Percentiles rank a stretch among this genome's conserved stretches.
Evolutionary conservation across 2,329 filamentous ascomycete genomes (phyloP).

Genomic region (Aspergillus intermedius): DNA sequence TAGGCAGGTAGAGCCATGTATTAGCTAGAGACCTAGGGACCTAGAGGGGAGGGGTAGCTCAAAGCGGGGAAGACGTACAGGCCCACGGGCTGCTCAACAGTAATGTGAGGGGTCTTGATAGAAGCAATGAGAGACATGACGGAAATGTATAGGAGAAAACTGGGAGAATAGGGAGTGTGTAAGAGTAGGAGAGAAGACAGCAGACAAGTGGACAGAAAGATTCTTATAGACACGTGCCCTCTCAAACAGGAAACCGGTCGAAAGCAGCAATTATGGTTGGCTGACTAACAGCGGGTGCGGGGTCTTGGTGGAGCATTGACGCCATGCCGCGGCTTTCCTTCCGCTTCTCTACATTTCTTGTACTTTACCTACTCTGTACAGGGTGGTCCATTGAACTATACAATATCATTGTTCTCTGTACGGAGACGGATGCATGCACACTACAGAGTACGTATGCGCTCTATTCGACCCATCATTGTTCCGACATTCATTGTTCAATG

Average conservation of each 20-base stretch:
- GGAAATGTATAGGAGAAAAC: background rate
- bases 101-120: conserved; percentile 30
- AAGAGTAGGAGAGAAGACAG: background rate
- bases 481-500: too few species aligned
- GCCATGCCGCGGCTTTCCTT: too few species aligned
- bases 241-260: background rate
- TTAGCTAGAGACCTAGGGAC: background rate
- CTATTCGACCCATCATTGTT: too few species aligned
- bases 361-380: too few species aligned
- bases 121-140: conserved; percentile 30
- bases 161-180: background rate
- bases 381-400: too few species aligned
- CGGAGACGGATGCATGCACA: too few species aligned
- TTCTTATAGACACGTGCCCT: background rate
- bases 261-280: too few species aligned
- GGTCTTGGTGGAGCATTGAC: too few species aligned
- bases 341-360: too few species aligned
- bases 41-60: background rate
- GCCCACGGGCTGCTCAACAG: conserved; percentile 34
- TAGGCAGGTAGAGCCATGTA: background rate
- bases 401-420: too few species aligned
- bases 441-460: too few species aligned
- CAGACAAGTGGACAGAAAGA: background rate
- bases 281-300: too few species aligned
- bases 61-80: conserved; percentile 19